phyloP scores from a whole-genome alignment of 2,329 filamentous ascomycete genomes.

The Aspergillus spinulosporus region DNA sequence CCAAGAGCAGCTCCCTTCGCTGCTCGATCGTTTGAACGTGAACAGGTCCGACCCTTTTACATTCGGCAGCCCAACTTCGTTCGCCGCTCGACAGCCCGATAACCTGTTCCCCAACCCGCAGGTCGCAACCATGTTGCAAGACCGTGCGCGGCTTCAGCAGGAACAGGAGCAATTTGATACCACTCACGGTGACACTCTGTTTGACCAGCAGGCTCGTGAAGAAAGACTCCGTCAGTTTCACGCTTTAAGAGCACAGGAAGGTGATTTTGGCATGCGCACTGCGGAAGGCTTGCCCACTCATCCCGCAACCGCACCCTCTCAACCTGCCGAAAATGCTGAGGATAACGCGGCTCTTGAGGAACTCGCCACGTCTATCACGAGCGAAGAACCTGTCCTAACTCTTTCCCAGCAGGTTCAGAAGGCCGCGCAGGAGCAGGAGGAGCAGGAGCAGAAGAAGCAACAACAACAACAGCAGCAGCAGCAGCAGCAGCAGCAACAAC shows the following conservation, averaged over 20 bases:
- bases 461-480: conserved; percentile 34
- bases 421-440: conserved; percentile 50
- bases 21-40: conserved; percentile 66
- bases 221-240: conserved; percentile 84
- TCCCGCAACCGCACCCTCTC: conserved; percentile 34
- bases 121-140: conserved; percentile 61
- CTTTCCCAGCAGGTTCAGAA: conserved; percentile 84
- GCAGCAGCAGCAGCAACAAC: conserved; percentile 39
- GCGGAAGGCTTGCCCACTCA: conserved; percentile 45
- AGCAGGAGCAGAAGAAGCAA: conserved; percentile 33
- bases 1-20: conserved; percentile 69
- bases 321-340: conserved; percentile 29
- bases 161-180: conserved; percentile 59
- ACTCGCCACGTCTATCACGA: conserved; percentile 26
- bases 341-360: conserved; percentile 21
- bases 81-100: conserved; percentile 47
- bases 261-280: conserved; percentile 47
- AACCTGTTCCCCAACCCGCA: conserved; percentile 56
- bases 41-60: conserved; percentile 49
- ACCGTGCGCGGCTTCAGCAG: conserved; percentile 60
- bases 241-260: conserved; percentile 70
- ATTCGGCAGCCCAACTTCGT: conserved; percentile 50
- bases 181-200: conserved; percentile 45
- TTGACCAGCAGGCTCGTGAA: conserved; percentile 54
- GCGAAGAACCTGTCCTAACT: conserved; percentile 59